Conservation (phyloP, 225 moss, liverwort and hornwort genomes). For the Pseudisothecium myosuroides region DNA sequence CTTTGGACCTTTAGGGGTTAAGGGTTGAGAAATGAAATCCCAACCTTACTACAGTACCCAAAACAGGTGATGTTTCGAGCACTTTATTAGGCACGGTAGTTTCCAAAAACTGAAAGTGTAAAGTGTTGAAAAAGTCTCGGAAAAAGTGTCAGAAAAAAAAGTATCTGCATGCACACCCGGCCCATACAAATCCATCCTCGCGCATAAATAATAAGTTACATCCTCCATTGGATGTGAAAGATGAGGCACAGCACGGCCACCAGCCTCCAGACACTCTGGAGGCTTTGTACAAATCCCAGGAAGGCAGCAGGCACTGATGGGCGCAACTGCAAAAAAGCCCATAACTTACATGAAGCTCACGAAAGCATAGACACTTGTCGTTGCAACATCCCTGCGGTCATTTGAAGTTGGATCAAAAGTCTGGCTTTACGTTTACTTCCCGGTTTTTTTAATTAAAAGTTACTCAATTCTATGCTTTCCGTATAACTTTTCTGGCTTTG, state of each 20-base stretch:
- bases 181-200: not conserved
- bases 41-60: too few species aligned
- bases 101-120: not conserved
- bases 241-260: not conserved
- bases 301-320: not conserved
- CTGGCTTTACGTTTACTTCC: rapidly evolving
- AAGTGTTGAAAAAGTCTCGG: too few species aligned
- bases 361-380: not conserved
- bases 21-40: not conserved
- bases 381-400: not conserved
- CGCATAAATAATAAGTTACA: not conserved
- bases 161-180: not conserved
- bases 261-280: not conserved
- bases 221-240: not conserved
- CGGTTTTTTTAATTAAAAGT: not conserved
- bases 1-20: too few species aligned
- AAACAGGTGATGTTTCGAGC: rapidly evolving
- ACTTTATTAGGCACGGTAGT: too few species aligned
- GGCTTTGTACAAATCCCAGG: not conserved
- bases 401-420: not conserved
- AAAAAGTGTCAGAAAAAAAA: not conserved
- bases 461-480: not conserved
- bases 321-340: not conserved
- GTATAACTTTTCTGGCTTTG: not conserved
- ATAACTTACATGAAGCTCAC: not conserved